Evolutionary conservation across 306 rosid genomes (phyloP), one percentile per base, ranked within the genome.

Genomic region (Citrullus colocynthis): DNA sequence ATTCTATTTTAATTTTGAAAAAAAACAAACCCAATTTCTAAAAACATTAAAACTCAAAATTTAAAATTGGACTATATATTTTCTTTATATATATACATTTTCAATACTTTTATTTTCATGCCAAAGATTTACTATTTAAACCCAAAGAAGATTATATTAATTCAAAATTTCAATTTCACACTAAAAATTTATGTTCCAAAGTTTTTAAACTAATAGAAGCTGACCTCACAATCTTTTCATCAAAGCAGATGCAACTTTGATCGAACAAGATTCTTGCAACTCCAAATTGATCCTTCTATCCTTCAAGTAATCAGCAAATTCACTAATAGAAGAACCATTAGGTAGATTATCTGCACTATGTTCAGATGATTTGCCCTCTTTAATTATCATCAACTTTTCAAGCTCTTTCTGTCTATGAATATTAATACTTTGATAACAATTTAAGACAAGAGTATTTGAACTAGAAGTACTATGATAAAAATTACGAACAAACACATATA

Each of bases 341-440:
- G 83, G 79, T 39, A 65, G 80, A 74, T 55, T 70, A 64, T 81
- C 83, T 56, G 63, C 74, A 78, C 83, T 86, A 72, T 82, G 86
- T 18, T 21, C 80, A 78, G 85, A 45, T 71, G 76, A 87, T 63
- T 86, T 76, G 42, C 82, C 75, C 6, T 88, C 91, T 84, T 85
- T 86, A 15, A 89, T 64, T 82, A 71, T 65, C 89, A 75, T 80
- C 86, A 88, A 80, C 84, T 81, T 82, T 86, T 89, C 92, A 51
- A 95, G 85, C 85, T 92, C 98, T 77, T 86, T 95, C 83, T 82
- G 82, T 91, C 97, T 95, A 73, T 42, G 20, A 65, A 56, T 20
- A 74, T 41, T 39, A 4, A n/a, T 17, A 34, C 36, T 45, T 59
- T 36, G 42, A 80, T 69, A 15, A 77, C 7, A 54, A 30, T 30